phyloP scores from a whole-genome alignment of 2,329 filamentous ascomycete species.

The Colletotrichum sp. region DNA sequence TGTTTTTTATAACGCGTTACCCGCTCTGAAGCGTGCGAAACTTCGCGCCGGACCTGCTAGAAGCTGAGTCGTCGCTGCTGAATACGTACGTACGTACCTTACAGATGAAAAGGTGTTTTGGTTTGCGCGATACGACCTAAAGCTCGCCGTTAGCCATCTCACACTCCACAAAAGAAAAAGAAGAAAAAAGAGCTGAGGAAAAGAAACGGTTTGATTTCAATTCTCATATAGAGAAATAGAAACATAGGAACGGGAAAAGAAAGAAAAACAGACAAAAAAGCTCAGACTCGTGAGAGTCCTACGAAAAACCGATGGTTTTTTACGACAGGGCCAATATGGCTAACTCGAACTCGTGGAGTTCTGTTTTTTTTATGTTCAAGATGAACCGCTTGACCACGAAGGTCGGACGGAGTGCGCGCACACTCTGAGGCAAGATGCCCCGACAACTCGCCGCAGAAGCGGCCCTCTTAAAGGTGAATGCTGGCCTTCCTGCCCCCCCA shows the following conservation, averaged over 20 bases:
- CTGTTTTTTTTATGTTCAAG: background rate
- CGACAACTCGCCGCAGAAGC: background rate
- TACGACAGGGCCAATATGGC: background rate
- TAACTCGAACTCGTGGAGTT: background rate
- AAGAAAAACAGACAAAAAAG: background rate
- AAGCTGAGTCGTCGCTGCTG: background rate
- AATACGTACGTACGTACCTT: background rate
- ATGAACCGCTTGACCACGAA: background rate
- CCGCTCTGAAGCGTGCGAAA: background rate
- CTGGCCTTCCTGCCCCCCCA: background rate
- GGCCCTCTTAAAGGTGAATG: background rate
- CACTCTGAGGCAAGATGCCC: background rate
- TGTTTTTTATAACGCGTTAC: background rate
- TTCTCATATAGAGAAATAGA: background rate
- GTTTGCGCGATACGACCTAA: background rate
- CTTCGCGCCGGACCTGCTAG: background rate
- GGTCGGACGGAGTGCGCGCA: background rate
- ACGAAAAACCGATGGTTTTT: background rate
- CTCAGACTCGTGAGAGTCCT: background rate
- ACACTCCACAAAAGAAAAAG: background rate
- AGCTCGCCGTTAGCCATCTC: background rate
- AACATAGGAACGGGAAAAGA: rapidly evolving
- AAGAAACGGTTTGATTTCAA: rapidly evolving
- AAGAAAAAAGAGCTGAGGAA: rapidly evolving
- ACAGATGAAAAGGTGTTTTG: too few relatives aligned